Evolutionary conservation across 2,329 filamentous ascomycete species (phyloP).

Genomic region (Westerdykella ornata): DNA sequence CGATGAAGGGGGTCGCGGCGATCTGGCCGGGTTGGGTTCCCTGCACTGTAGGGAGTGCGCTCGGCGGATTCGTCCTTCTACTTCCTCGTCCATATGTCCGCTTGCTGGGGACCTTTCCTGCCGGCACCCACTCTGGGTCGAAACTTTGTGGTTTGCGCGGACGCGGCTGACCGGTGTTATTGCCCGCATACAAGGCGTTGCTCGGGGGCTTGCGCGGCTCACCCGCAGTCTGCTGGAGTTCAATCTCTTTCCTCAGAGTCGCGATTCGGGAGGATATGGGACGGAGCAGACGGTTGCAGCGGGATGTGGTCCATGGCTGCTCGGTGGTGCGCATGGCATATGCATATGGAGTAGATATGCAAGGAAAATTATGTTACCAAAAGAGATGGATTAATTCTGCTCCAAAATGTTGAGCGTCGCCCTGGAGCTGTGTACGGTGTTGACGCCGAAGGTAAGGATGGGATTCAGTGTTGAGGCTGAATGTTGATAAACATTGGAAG

Average conservation of each 20-base stretch:
- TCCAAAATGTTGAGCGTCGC: constrained; percentile 1
- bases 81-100: constrained; percentile 29
- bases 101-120: constrained; percentile 17
- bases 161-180: not conserved
- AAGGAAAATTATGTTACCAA: constrained; percentile 7
- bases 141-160: constrained; percentile 26
- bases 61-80: constrained; percentile 12
- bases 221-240: constrained; percentile 14
- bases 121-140: constrained; percentile 36
- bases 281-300: constrained; percentile 40
- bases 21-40: constrained; percentile 27
- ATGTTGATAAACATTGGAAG: constrained; percentile 3
- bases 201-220: constrained; percentile 19
- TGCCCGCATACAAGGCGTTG: constrained; percentile 19
- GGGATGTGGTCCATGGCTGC: constrained; percentile 39
- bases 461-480: not conserved
- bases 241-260: constrained; percentile 33
- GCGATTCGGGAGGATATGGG: constrained; percentile 39
- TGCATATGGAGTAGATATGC: constrained; percentile 12
- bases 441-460: constrained; percentile 4
- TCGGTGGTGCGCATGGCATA: constrained; percentile 24
- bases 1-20: constrained; percentile 31
- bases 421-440: constrained; percentile 1
- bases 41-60: constrained; percentile 1
- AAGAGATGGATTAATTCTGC: constrained; percentile 2